phyloP scores from a whole-genome alignment of 768 basidiomycete species.

The Amanita inopinata region DNA sequence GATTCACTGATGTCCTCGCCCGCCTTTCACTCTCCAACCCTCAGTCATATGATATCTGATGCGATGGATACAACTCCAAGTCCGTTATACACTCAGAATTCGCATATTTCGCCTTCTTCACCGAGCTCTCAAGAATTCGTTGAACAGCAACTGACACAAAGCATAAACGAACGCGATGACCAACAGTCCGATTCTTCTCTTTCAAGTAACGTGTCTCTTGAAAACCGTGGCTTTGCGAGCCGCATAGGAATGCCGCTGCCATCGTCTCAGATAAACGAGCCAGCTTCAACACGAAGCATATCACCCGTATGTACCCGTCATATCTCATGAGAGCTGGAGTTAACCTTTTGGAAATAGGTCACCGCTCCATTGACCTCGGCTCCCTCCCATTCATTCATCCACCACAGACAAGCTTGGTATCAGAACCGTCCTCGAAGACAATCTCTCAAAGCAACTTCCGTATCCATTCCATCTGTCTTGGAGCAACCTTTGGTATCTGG shows the following conservation, averaged over 20 bases:
- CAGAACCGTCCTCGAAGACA: constrained; percentile 17
- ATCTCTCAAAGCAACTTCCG: too few relatives aligned
- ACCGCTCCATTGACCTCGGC: background rate
- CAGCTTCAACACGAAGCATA: too few relatives aligned
- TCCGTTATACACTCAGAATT: background rate
- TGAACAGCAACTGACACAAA: constrained; percentile 40
- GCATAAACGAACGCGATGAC: background rate
- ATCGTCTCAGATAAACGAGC: too few relatives aligned
- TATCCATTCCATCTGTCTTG: too few relatives aligned
- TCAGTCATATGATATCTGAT: constrained; percentile 11
- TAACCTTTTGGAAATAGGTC: too few relatives aligned
- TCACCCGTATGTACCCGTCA: too few relatives aligned
- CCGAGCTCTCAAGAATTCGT: constrained; percentile 32
- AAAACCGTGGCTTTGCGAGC: too few relatives aligned
- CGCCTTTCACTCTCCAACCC: constrained; percentile 10
- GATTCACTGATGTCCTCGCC: constrained; percentile 9
- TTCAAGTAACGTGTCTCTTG: background rate
- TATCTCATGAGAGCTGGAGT: too few relatives aligned
- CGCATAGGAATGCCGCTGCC: too few relatives aligned
- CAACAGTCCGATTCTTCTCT: background rate
- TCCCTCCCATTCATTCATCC: constrained; percentile 9
- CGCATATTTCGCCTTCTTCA: constrained; percentile 20
- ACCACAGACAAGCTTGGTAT: constrained; percentile 26
- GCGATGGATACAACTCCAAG: constrained; percentile 3
- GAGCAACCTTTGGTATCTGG: background rate